Conservation (phyloP, 139 green algal genomes). For the Haematococcus lacustris region DNA sequence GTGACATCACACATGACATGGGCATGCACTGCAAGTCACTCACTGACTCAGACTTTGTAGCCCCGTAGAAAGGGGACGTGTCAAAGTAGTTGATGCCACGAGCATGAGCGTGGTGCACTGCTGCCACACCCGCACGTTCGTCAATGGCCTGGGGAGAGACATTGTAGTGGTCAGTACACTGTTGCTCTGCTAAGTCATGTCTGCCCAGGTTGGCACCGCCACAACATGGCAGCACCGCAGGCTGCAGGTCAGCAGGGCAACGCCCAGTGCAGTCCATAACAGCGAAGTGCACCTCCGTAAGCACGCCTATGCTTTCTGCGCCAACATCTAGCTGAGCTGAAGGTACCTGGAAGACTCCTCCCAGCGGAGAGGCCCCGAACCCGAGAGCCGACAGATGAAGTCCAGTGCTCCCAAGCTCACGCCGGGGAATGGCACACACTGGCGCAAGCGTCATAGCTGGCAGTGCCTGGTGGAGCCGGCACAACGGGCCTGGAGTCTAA, state of each 20-base stretch:
- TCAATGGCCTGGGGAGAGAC: conserved; percentile 48
- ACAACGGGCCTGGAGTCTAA: too few relatives aligned
- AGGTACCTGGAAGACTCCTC: conserved; percentile 72
- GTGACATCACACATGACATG: too few relatives aligned
- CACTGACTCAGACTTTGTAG: conserved; percentile 75
- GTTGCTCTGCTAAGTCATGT: neutral
- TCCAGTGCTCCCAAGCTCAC: conserved; percentile 71
- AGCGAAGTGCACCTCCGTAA: neutral
- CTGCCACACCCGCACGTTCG: conserved; percentile 40
- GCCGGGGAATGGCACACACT: neutral
- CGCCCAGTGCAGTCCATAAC: neutral
- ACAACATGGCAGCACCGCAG: neutral
- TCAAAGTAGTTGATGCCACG: conserved; percentile 94
- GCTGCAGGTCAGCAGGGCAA: neutral
- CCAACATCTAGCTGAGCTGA: neutral
- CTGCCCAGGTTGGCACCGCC: neutral
- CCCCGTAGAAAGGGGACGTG: conserved; percentile 90
- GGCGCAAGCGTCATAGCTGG: too few relatives aligned
- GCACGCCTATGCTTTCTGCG: neutral
- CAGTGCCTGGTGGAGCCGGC: too few relatives aligned
- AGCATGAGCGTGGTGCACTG: conserved; percentile 75
- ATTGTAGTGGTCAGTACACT: neutral
- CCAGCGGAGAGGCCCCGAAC: conserved; percentile 87
- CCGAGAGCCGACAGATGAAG: conserved; percentile 80
- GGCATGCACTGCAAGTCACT: too few relatives aligned